phyloP scores from a whole-genome alignment of 345 rosid genomes.

The Citrus australasica region DNA sequence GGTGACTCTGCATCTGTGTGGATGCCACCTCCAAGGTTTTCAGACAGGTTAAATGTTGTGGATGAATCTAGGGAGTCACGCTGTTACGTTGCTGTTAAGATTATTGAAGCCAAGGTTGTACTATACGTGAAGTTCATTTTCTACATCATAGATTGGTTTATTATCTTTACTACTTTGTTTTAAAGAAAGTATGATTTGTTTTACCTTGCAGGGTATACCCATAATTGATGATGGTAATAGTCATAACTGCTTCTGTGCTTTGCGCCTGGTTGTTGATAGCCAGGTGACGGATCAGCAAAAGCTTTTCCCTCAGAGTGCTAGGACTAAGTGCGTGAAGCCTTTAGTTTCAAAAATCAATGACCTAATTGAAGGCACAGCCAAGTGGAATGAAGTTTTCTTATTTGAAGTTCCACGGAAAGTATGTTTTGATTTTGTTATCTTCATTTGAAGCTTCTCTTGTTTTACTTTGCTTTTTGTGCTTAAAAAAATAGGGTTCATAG shows the following conservation, averaged over 20 bases:
- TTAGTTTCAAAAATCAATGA: conserved; percentile 34
- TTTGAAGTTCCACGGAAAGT: conserved; percentile 95
- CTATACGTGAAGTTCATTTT: conserved; percentile 3
- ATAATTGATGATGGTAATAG: conserved; percentile 84
- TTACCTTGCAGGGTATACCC: conserved; percentile 66
- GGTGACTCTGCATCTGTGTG: conserved; percentile 59
- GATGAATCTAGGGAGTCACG: conserved; percentile 79
- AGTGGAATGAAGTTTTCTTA: conserved; percentile 94
- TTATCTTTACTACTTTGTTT: neutral
- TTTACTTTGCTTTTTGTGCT: neutral
- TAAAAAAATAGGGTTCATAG: neutral
- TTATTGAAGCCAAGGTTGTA: conserved; percentile 88
- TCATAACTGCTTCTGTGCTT: conserved; percentile 87
- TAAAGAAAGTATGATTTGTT: conserved; percentile 5
- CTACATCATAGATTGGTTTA: neutral
- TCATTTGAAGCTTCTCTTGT: neutral
- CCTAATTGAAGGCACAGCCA: conserved; percentile 51
- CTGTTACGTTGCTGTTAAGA: conserved; percentile 65
- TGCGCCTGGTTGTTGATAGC: conserved; percentile 79
- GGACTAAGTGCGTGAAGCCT: conserved; percentile 96
- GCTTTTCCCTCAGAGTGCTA: conserved; percentile 92
- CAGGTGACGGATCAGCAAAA: conserved; percentile 85
- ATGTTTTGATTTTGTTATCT: conserved; percentile 7
- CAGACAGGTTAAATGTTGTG: conserved; percentile 75
- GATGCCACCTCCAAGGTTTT: conserved; percentile 96